A percentile compares a stretch with the other conserved stretches of the same genome.
These are phyloP conservation scores for Dalbergia oliveri DNA, from an alignment of 306 rosid genomes.

Conservation along the genomic window DNA sequence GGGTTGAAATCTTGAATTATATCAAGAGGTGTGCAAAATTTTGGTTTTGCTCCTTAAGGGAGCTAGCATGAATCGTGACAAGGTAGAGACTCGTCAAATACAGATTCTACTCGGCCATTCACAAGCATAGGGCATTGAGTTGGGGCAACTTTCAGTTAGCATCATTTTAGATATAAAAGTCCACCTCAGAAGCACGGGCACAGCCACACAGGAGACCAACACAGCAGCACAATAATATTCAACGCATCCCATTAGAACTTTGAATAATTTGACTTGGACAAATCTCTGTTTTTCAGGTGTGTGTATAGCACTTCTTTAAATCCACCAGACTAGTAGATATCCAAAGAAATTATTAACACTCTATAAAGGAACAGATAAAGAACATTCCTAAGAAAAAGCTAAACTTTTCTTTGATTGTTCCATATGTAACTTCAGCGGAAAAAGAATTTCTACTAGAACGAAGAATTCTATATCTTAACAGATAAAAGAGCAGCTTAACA, in stretches of 20 bases:
- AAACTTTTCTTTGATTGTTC: constrained; percentile 11
- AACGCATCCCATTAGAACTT: neutral
- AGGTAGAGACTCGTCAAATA: neutral
- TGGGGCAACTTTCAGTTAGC: neutral
- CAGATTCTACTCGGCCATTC: neutral
- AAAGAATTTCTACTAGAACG: neutral
- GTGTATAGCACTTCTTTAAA: neutral
- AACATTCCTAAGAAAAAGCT: neutral
- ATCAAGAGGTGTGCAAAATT: neutral
- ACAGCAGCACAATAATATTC: neutral
- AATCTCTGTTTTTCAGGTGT: neutral
- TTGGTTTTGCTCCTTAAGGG: neutral
- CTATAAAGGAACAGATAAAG: neutral
- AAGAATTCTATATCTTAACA: neutral
- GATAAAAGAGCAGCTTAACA: constrained; percentile 22
- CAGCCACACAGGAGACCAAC: constrained; percentile 13
- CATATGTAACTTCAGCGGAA: neutral
- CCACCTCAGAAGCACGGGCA: neutral
- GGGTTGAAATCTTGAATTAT: neutral
- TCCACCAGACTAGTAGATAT: no score
- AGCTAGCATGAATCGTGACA: neutral
- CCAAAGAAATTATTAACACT: no score
- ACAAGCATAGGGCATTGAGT: neutral
- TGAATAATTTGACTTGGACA: neutral
- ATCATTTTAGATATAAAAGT: neutral